Evolutionary conservation across 2,329 filamentous ascomycete genomes (phyloP), one percentile per base, ranked within the genome.

Genomic region (Ophiocordyceps robertsii): DNA sequence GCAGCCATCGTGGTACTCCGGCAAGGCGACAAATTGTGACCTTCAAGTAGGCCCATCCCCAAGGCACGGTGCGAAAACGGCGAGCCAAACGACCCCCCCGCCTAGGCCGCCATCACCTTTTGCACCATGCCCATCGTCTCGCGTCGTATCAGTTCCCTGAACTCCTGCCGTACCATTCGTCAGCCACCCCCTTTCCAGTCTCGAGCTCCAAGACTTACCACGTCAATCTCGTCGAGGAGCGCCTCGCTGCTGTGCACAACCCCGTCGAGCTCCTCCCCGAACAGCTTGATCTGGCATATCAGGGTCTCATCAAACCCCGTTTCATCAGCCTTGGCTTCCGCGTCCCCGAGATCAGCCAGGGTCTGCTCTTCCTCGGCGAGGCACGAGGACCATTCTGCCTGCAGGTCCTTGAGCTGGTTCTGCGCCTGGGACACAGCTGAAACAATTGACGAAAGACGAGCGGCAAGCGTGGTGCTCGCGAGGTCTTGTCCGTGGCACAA

Each of bases 361-460:
- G 48, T 44, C n/a, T 50, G 42, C 21, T 43, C 31, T 37, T 56
- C 51, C 4, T 41, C 41, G 19, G 27, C 37, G n/a, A 46, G 39
- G 39, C 54, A 60, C 1, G 42, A 44, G 19, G 55, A 48, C 56
- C 51, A 61, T 21, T 60, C 49, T 7, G 33, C 33, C 1, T 44
- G 42, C 5, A 59, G 49, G 0, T 24, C 39, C 16, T 40, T 37
- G 1, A 63, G 39, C 10, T 60, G 49, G 6, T 49, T 45, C 9
- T 54, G 55, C 0, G 54, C 56, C 0, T 37, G 38, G 0, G 31
- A 31, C 3, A 63, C 42, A 6, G 52, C 47, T 2, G 45, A 41
- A 1, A 51, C 46, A 2, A 62, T 37, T 2, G 33, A 41, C 1
- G 47, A 29, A 3, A 63, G 29, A 17, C 61, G 62, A 2, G 43